Conservation (phyloP, 192 early-diverging fungal genomes). For the Funneliformis mosseae region DNA sequence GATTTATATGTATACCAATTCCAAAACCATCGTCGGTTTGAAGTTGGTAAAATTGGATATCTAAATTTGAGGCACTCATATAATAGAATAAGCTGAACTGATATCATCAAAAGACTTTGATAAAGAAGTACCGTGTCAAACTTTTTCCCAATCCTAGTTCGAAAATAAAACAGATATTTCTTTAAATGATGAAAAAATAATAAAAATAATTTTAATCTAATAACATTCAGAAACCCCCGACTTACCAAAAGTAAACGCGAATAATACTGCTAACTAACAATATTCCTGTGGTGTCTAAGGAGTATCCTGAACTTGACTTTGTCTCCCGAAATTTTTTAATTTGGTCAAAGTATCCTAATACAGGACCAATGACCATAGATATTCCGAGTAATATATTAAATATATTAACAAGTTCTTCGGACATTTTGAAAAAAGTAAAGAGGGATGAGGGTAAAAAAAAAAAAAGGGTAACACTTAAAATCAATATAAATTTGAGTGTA, state of each 20-base stretch:
- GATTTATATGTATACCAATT: conserved; percentile 44
- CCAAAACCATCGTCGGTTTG: conserved; percentile 42
- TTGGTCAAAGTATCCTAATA: conserved; percentile 61
- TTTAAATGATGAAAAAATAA: no score
- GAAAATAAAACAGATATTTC: background rate
- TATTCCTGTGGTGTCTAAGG: conserved; percentile 56
- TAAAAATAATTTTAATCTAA: background rate
- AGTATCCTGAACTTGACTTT: conserved; percentile 58
- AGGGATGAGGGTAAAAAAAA: background rate
- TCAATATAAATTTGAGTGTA: no score
- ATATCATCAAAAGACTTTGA: conserved; percentile 61
- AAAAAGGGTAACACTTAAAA: background rate
- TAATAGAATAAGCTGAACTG: conserved; percentile 53
- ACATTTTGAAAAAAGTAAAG: background rate
- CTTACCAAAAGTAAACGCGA: conserved; percentile 49
- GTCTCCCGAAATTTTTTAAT: conserved; percentile 49
- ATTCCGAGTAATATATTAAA: background rate
- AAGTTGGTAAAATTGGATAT: conserved; percentile 35
- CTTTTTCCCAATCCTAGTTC: conserved; percentile 44
- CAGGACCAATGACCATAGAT: conserved; percentile 57
- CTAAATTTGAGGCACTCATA: conserved; percentile 48
- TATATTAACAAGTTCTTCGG: background rate
- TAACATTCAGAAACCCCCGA: background rate
- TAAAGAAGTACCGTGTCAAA: conserved; percentile 55
- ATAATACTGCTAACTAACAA: conserved; percentile 56